Conservation (phyloP, 805 yeast genomes). For the Isabelozyma gotoi region DNA sequence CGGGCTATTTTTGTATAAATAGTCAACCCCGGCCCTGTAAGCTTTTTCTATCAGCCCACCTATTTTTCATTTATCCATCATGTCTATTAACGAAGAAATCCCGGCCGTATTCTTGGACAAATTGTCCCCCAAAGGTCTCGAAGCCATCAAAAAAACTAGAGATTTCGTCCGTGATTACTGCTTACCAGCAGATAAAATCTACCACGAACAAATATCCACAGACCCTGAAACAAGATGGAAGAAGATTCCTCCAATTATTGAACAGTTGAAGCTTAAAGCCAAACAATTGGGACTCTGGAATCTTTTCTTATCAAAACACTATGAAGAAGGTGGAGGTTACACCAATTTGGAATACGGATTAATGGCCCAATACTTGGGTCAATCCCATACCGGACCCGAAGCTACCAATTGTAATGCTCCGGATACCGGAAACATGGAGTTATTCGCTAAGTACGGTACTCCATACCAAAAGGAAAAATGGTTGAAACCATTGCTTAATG, state of each 20-base stretch:
- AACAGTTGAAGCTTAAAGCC: constrained; percentile 54
- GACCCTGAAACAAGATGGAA: constrained; percentile 49
- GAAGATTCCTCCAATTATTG: constrained; percentile 46
- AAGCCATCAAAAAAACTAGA: constrained; percentile 39
- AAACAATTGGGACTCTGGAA: constrained; percentile 58
- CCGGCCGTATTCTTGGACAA: constrained; percentile 40
- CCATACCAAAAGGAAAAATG: constrained; percentile 41
- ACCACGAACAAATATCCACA: constrained; percentile 35
- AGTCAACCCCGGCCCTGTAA: too few relatives aligned
- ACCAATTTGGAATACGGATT: constrained; percentile 64
- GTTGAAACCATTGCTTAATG: constrained; percentile 53
- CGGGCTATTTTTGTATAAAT: too few relatives aligned
- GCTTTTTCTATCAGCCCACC: not conserved
- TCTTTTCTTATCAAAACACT: constrained; percentile 51
- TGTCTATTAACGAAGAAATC: constrained; percentile 29
- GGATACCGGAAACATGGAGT: constrained; percentile 65
- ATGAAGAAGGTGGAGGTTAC: constrained; percentile 54
- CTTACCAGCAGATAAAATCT: constrained; percentile 54
- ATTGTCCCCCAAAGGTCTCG: constrained; percentile 35
- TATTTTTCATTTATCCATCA: not conserved
- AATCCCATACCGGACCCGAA: constrained; percentile 54
- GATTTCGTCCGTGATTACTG: constrained; percentile 57
- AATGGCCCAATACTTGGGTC: constrained; percentile 63
- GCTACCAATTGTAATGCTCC: constrained; percentile 63
- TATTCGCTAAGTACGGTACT: constrained; percentile 42